Evolutionary conservation across 2,329 filamentous ascomycete genomes (phyloP).

Genomic region (Didymella glomerata): DNA sequence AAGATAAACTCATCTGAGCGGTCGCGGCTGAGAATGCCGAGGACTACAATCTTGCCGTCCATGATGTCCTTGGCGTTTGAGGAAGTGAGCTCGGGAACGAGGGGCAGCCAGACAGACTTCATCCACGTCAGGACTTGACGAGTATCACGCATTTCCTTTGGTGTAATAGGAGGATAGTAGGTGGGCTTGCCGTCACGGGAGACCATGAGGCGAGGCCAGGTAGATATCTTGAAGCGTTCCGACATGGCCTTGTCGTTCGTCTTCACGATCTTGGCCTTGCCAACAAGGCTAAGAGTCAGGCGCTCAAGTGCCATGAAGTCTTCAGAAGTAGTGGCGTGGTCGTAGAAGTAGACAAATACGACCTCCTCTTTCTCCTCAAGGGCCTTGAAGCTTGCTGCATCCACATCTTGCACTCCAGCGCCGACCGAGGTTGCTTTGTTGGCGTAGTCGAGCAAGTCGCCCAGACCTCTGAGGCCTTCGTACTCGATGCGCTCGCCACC

Average conservation of each 20-base stretch:
- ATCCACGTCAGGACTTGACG: conserved; percentile 87
- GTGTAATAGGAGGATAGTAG: conserved; percentile 87
- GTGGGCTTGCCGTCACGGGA: conserved; percentile 87
- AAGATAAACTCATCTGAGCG: conserved; percentile 79
- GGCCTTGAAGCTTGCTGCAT: conserved; percentile 76
- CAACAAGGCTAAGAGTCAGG: conserved; percentile 85
- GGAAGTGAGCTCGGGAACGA: conserved; percentile 91
- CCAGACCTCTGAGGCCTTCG: conserved; percentile 86
- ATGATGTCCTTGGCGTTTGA: conserved; percentile 94
- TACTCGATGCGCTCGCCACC: conserved; percentile 94
- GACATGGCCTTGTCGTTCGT: conserved; percentile 79
- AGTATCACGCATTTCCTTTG: conserved; percentile 90
- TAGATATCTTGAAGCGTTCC: conserved; percentile 91
- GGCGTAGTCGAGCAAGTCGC: conserved; percentile 86
- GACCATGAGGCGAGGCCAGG: conserved; percentile 92
- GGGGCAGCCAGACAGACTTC: conserved; percentile 93
- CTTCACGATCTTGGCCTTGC: conserved; percentile 91
- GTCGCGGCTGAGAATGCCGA: conserved; percentile 84
- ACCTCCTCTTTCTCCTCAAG: conserved; percentile 94
- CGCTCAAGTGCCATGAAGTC: conserved; percentile 90
- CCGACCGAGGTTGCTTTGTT: conserved; percentile 84
- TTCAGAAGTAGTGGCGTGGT: conserved; percentile 90
- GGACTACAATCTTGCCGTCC: conserved; percentile 92
- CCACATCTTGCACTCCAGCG: conserved; percentile 80
- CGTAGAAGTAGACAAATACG: conserved; percentile 97